phyloP scores from a whole-genome alignment of 2,329 filamentous ascomycete genomes.

The Xylaria sp. region DNA sequence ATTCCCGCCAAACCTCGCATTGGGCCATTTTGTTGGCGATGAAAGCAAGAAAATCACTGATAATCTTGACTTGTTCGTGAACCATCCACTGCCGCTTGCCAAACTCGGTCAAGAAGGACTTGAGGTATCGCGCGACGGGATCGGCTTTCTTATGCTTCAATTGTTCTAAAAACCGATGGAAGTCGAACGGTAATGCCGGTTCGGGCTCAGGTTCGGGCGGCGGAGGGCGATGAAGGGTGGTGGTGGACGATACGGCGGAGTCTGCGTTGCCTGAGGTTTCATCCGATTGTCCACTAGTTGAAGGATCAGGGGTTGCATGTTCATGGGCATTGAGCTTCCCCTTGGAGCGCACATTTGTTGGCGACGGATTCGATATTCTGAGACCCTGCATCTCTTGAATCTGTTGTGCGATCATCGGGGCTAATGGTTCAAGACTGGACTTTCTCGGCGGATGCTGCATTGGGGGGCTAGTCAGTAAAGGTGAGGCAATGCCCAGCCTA shows the following conservation, averaged over 20 bases:
- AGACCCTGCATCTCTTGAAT: constrained; percentile 44
- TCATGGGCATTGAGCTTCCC: constrained; percentile 37
- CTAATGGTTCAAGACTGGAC: constrained; percentile 75
- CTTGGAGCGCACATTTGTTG: constrained; percentile 35
- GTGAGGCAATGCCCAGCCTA: constrained; percentile 73
- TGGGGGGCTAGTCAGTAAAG: constrained; percentile 60
- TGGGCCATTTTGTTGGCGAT: constrained; percentile 98
- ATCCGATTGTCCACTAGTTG: constrained; percentile 51
- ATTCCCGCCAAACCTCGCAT: constrained; percentile 93
- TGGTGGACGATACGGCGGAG: constrained; percentile 42
- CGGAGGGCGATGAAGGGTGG: constrained; percentile 56
- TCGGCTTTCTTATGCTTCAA: constrained; percentile 95
- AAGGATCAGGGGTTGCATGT: constrained; percentile 52
- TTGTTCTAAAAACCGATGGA: constrained; percentile 94
- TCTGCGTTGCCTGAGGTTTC: constrained; percentile 33
- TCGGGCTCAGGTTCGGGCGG: constrained; percentile 74
- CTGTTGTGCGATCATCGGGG: constrained; percentile 45
- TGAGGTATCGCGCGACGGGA: constrained; percentile 89
- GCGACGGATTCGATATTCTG: constrained; percentile 37
- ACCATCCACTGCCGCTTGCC: constrained; percentile 99
- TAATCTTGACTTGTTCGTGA: constrained; percentile 98
- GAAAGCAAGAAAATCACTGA: constrained; percentile 91
- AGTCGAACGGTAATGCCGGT: constrained; percentile 85
- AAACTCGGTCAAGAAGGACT: constrained; percentile 92
- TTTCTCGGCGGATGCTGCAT: constrained; percentile 72